phyloP scores from a whole-genome alignment of 2,329 filamentous ascomycete genomes.

The Thielaviopsis musarum region DNA sequence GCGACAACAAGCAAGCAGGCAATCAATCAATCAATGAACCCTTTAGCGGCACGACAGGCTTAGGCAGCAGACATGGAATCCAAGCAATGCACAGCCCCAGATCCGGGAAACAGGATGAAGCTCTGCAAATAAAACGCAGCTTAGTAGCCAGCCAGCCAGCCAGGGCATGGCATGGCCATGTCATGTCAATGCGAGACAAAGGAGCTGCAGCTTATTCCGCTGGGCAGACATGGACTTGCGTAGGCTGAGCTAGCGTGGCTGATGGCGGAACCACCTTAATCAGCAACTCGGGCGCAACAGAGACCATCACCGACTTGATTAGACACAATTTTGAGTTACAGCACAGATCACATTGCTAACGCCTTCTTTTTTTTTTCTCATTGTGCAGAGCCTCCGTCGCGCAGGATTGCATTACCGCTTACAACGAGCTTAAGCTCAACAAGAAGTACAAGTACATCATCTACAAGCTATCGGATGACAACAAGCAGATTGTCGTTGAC shows the following conservation, averaged over 20 bases:
- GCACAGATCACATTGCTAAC: conserved; percentile 2
- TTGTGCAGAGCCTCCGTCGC: conserved; percentile 50
- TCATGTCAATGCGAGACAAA: conserved; percentile 1
- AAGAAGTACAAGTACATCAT: conserved; percentile 77
- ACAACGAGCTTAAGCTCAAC: conserved; percentile 69
- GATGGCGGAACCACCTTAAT: background rate
- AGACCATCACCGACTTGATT: background rate
- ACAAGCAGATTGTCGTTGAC: conserved; percentile 69
- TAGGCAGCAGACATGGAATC: background rate
- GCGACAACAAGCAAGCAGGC: background rate
- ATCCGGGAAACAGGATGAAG: too few relatives aligned
- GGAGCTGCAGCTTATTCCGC: background rate
- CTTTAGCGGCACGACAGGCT: background rate
- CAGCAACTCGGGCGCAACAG: background rate
- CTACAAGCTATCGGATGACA: conserved; percentile 73
- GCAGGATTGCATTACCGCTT: conserved; percentile 52
- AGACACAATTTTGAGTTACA: background rate
- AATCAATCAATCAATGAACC: background rate
- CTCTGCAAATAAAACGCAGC: too few relatives aligned
- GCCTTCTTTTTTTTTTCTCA: background rate
- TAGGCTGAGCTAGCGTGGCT: background rate
- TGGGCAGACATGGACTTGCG: background rate
- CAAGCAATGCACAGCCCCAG: background rate
- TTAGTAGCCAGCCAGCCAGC: too few relatives aligned
- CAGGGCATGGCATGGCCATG: background rate